Conservation (phyloP, 495 filamentous ascomycete genomes). For the Penicillium herquei region DNA sequence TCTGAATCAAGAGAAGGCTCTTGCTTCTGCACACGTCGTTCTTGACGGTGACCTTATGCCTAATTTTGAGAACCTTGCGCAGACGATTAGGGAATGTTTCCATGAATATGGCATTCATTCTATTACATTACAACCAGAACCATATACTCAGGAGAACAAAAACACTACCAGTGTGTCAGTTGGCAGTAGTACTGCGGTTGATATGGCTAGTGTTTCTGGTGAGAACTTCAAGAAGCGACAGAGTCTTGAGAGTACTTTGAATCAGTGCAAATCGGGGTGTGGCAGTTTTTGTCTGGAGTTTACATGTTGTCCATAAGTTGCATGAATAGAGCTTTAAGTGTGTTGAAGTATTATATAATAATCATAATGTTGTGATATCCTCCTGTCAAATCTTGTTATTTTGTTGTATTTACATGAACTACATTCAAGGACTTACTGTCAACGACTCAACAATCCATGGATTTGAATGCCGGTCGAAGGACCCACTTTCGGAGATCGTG, state of each 20-base stretch:
- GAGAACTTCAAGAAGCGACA: not conserved
- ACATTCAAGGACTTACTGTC: too few species aligned
- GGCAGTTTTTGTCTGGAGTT: conserved; percentile 14
- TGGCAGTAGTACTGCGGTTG: not conserved
- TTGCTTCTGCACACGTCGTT: conserved; percentile 44
- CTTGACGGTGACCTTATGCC: conserved; percentile 22
- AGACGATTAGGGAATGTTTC: conserved; percentile 42
- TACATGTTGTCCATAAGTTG: conserved; percentile 8
- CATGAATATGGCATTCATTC: conserved; percentile 48
- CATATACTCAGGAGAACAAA: not conserved
- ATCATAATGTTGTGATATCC: too few species aligned
- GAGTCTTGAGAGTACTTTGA: conserved; percentile 3
- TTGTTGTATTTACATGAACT: too few species aligned
- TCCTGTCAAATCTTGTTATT: too few species aligned
- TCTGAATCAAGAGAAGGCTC: conserved; percentile 42
- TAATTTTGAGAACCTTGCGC: conserved; percentile 33
- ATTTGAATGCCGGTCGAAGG: too few species aligned
- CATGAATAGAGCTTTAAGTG: not conserved
- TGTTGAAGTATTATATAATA: not conserved
- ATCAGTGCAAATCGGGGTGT: conserved; percentile 7
- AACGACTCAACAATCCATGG: too few species aligned
- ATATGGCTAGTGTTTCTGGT: not conserved
- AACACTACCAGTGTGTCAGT: too few species aligned
- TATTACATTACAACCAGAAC: conserved; percentile 45
- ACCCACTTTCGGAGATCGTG: not conserved